Conservation (phyloP, 345 rosid species). For the Erodium maritimum region DNA sequence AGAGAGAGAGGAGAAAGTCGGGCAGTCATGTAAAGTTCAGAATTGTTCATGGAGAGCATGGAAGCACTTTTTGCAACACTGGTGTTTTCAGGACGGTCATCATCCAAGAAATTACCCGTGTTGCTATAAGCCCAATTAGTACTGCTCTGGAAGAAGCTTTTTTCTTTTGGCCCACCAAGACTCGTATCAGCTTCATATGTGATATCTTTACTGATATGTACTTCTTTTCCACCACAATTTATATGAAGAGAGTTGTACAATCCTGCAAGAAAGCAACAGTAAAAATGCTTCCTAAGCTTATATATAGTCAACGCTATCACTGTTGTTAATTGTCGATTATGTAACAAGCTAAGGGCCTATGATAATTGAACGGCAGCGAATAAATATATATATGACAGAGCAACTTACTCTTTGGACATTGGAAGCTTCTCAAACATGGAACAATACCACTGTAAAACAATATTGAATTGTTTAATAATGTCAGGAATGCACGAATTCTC, state of each 20-base stretch:
- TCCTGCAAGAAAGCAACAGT: not conserved
- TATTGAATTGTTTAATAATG: not conserved
- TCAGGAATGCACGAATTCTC: not conserved
- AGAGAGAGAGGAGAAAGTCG: constrained; percentile 8
- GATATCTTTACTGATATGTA: constrained; percentile 3
- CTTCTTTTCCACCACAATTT: constrained; percentile 28
- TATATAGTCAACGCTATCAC: too few relatives aligned
- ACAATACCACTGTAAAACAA: constrained; percentile 10
- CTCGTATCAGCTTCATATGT: constrained; percentile 20
- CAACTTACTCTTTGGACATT: constrained; percentile 21
- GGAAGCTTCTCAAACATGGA: constrained; percentile 12
- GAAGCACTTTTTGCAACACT: constrained; percentile 7
- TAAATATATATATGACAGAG: not conserved
- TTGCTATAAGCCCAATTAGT: constrained; percentile 36
- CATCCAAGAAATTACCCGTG: constrained; percentile 40
- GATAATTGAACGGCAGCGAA: not conserved
- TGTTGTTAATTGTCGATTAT: too few relatives aligned
- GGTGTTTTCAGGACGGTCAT: not conserved
- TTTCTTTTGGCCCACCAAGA: constrained; percentile 16
- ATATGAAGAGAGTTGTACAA: constrained; percentile 12
- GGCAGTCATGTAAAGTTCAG: constrained; percentile 3
- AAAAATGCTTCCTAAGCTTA: too few relatives aligned
- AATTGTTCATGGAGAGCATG: constrained; percentile 6
- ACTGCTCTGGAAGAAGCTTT: constrained; percentile 7
- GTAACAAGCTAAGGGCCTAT: not conserved